Conservation (phyloP, 176 grass and related monocot genomes). For the Triticum urartu region DNA sequence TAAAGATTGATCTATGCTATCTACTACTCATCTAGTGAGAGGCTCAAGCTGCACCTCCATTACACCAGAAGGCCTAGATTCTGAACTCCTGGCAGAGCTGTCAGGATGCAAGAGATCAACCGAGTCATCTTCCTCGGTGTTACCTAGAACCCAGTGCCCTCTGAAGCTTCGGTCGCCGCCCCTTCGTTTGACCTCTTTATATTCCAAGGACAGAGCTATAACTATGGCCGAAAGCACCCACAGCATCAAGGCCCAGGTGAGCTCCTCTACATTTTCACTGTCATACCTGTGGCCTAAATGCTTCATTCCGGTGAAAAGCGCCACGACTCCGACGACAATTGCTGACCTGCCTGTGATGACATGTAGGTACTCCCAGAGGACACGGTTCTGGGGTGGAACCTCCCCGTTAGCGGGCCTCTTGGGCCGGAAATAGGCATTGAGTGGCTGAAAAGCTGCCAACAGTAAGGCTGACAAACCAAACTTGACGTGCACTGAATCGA, state of each 20-base stretch:
- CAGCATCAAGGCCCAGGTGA: constrained; percentile 76
- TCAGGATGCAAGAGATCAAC: constrained; percentile 79
- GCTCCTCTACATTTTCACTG: constrained; percentile 81
- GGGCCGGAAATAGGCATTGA: constrained; percentile 82
- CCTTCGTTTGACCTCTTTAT: constrained; percentile 56
- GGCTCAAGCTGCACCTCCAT: constrained; percentile 89
- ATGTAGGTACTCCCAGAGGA: constrained; percentile 86
- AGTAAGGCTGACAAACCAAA: constrained; percentile 72
- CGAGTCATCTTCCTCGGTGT: constrained; percentile 77
- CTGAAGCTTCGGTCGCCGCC: constrained; percentile 32
- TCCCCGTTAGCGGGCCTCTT: constrained; percentile 53
- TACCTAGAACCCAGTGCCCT: constrained; percentile 80
- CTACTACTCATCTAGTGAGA: constrained; percentile 57
- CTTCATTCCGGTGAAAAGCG: constrained; percentile 83
- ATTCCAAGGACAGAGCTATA: constrained; percentile 72
- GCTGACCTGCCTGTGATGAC: constrained; percentile 79
- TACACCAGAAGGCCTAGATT: constrained; percentile 45
- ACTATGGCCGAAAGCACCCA: constrained; percentile 68
- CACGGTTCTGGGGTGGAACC: constrained; percentile 43
- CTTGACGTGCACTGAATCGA: constrained; percentile 78
- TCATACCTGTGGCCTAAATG: constrained; percentile 81
- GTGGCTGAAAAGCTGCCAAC: constrained; percentile 61
- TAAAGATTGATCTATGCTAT: constrained; percentile 24
- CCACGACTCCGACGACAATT: constrained; percentile 58
- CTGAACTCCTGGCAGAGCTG: constrained; percentile 41